Evolutionary conservation across 441 rosid species (phyloP).

Genomic region (Pelargonium citronellum): DNA sequence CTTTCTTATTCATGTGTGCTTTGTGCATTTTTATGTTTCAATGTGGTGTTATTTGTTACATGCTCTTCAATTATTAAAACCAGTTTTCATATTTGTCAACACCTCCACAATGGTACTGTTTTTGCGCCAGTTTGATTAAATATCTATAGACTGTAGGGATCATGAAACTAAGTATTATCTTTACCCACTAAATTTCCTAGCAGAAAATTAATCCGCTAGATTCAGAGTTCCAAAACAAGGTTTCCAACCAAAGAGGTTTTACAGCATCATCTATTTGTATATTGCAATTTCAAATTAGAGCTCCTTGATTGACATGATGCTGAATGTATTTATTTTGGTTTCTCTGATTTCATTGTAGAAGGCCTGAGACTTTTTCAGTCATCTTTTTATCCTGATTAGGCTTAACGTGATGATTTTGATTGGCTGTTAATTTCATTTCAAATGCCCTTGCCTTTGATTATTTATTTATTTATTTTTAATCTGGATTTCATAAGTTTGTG

Average conservation of each 20-base stretch:
- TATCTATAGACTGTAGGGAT: too few species aligned
- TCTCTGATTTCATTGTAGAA: too few species aligned
- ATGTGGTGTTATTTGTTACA: neutral
- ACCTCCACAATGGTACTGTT: neutral
- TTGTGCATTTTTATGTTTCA: neutral
- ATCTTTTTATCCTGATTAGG: neutral
- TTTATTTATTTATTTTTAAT: too few species aligned
- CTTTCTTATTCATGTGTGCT: neutral
- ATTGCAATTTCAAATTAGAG: neutral
- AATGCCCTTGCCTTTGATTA: too few species aligned
- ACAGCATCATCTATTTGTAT: neutral
- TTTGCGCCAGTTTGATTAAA: neutral
- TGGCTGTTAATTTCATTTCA: neutral
- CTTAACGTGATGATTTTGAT: neutral
- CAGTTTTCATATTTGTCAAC: neutral
- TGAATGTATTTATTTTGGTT: too few species aligned
- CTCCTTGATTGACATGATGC: neutral
- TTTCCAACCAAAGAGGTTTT: neutral
- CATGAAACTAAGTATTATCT: too few species aligned
- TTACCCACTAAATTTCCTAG: neutral
- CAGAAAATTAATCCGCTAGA: neutral
- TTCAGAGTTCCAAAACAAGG: neutral
- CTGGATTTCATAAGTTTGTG: too few species aligned
- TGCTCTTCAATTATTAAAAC: neutral
- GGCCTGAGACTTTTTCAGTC: too few species aligned